Evolutionary conservation across 345 rosid genomes (phyloP), one percentile per base, ranked within the genome.

Genomic region (Citrus hindsii): DNA sequence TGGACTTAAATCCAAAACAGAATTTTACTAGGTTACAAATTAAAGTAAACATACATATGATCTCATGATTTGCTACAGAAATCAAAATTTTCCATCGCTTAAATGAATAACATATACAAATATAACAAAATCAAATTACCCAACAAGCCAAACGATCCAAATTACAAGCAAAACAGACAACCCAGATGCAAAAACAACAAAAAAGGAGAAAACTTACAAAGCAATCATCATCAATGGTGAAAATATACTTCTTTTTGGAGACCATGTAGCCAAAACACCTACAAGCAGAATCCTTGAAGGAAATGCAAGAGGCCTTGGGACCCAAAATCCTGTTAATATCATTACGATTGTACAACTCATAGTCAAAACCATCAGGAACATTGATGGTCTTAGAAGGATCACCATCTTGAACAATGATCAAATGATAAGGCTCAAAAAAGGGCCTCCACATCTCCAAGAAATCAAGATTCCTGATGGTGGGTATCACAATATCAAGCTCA

Each of bases 361-460:
- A 95, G 56, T 92, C 98, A 81, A 87, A 95, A 12, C 98, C 99
- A 22, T 90, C 93, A 7, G 99, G 99, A 46, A 95, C 99, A 73
- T 80, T 78, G 78, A 93, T 92, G 82, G 76, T 88, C 90, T 90
- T 95, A 16, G 97, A 27, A 0, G 99, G 99, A 75, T 95, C 99
- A 42, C 99, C 99, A 67, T 95, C 99, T 73, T 95, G 99, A 64
- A 95, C 96, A 70, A 95, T 95, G 87, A 93, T 95, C 72, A 95
- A 83, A 84, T 95, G 99, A 85, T 95, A 95, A 6, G 94, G 96
- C 91, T 93, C 84, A 40, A 95, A 88, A 77, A 95, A 95, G 3
- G 99, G 99, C 87, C 99, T 88, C 99, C 99, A 95, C 97, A 89
- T 93, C 88, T 95, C 99, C 59, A 95, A 90, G 80, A 95, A 95